Evolutionary conservation across 208 protist species (phyloP), one percentile per base, ranked within the genome.

Genomic region (Wallacemonas sp.): DNA sequence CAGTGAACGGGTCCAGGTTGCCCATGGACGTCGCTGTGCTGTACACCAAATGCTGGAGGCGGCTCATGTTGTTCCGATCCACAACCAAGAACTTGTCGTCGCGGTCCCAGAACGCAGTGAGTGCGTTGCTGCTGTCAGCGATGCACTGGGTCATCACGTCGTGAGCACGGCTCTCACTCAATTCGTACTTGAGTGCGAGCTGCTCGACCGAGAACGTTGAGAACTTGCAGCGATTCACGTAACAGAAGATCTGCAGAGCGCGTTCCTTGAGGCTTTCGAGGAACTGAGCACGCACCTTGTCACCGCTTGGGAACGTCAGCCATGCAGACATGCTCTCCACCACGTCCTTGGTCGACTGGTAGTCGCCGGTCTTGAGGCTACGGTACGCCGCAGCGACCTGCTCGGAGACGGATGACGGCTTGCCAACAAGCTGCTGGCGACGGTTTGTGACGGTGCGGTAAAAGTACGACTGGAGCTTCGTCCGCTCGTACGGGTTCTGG

Each of bases 61-160:
- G 83, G n/a, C 80, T 93, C 44, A 70, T 72, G 58, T 93, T 93
- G 74, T 79, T 92, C 44, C 84, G 78, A 48, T 93, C 90, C 30
- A 95, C 78, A 63, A 82, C 81, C 34, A 95, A 74, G 70, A 77
- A 92, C 49, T 82, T 79, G 39, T 93, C 90, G 60, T 95, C 85
- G 36, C 76, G 82, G 58, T 95, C 90, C 87, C 90, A 95, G 73
- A 88, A 90, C 47, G 85, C 90, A 41, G 88, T 82, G 23, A 95
- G 76, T 11, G 80, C 63, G 47, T 73, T 85, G 68, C 72, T 85
- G 58, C 76, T 76, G 38, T 95, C 87, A 21, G 84, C 79, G 24
- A 95, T 82, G 48, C 92, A 81, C 43, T 81, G 76, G 61, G 87
- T 93, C 39, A 95, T 80, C 3, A 83, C 33, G 19, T 72, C 72